These are phyloP conservation scores for Picea glauca DNA, from an alignment of 75 land plant species.

Conservation along the genomic window DNA sequence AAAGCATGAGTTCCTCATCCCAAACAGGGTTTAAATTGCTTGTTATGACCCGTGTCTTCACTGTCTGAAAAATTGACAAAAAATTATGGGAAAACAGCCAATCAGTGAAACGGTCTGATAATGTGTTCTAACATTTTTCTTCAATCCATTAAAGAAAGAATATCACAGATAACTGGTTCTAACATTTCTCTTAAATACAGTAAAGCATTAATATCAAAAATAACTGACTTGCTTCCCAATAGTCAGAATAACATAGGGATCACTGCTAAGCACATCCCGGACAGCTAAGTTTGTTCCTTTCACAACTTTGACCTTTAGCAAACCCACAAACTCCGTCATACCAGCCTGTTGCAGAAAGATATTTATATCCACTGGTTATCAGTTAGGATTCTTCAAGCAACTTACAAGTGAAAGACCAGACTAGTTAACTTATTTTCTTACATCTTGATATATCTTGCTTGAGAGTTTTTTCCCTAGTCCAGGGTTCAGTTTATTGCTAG, in stretches of 20 bases:
- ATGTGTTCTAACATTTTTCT: too few relatives aligned
- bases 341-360: conserved; percentile 41
- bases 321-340: conserved; percentile 87
- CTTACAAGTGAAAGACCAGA: background rate
- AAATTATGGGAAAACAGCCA: background rate
- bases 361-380: background rate
- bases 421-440: background rate
- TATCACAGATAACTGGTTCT: too few relatives aligned
- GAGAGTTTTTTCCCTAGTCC: conserved; percentile 8
- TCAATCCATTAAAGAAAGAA: too few relatives aligned
- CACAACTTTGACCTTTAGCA: conserved; percentile 70
- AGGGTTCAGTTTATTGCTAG: conserved; percentile 27
- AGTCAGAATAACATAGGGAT: conserved; percentile 83
- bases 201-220: too few relatives aligned
- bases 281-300: conserved; percentile 82
- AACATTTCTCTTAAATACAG: too few relatives aligned
- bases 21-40: conserved; percentile 74
- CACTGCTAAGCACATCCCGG: conserved; percentile 77
- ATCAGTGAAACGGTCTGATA: too few relatives aligned
- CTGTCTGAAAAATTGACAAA: conserved; percentile 25
- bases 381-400: background rate
- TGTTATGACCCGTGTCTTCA: conserved; percentile 63
- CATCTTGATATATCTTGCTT: conserved; percentile 12
- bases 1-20: conserved; percentile 72
- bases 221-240: conserved; percentile 81